Base-by-base conservation (phyloP, 768 basidiomycete genomes). In the Termitomyces sp. region DNA sequence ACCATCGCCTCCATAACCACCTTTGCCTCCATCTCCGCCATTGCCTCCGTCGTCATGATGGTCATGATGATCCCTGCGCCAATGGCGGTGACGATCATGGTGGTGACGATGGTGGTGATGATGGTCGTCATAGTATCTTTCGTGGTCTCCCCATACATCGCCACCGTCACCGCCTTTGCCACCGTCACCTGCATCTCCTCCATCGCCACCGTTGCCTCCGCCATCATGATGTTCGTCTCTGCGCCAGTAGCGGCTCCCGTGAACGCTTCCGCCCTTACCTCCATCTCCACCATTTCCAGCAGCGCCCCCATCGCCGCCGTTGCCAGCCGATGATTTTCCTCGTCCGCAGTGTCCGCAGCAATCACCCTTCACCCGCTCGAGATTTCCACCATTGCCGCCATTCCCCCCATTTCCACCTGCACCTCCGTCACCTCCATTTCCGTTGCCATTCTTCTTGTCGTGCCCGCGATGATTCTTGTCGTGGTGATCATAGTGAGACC, bases 271-370 rank as follows among this genome's bases (percentile, higher is more conserved):
- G 12, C 46, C 54, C 4, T 49, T 43, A 6, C 58, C 58, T 14
- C 56, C 56, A 35, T 53, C 46, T 1, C 56, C 56, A 37, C 52
- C 56, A 14, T 32, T 53, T n/a, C 56, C 56, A 28, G 11, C 56
- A 34, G 45, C 51, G 4, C 52, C 57, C 15, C 57, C 57, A 34
- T 49, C 24, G 6, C 52, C 52, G 2, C 52, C 57, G 11, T 58
- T 54, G 26, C 57, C 53, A 48, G 46, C 43, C 8, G 30, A 34
- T 4, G 15, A 0, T 52, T 52, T 52, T 8, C 41, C 51, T 34
- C 17, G 26, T 15, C 34, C 55, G 24, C 42, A 37, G 38, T 49
- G 22, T 2, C 46, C 54, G n/a, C 46, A 41, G 47, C 47, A 49
- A 42, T 43, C 47, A 9, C 15, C 22, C 32, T 46, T 52, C 35